These are phyloP conservation scores for Neotropicomus parvogracilis DNA, from an alignment of 1,284 basidiomycete genomes.

Conservation along the genomic window DNA sequence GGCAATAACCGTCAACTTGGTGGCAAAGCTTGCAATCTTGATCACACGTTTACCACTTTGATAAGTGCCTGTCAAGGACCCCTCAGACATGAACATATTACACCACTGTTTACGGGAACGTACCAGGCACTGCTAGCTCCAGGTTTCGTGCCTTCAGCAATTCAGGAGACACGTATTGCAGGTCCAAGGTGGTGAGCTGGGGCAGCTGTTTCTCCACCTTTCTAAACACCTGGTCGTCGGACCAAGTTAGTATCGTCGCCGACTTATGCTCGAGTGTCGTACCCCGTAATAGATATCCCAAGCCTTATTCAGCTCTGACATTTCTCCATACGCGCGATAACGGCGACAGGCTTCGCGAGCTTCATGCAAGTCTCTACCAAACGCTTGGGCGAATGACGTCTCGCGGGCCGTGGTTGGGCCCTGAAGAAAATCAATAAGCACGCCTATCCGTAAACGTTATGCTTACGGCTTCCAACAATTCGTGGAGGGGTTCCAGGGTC, in stretches of 20 bases:
- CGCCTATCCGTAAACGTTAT: background rate
- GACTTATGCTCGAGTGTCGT: slow-evolving; percentile 20
- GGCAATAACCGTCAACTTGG: slow-evolving; percentile 88
- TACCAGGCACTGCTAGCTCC: slow-evolving; percentile 92
- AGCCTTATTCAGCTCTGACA: slow-evolving; percentile 92
- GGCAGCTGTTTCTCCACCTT: slow-evolving; percentile 95
- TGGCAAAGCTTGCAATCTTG: slow-evolving; percentile 79
- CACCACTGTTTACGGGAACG: slow-evolving; percentile 10
- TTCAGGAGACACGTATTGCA: slow-evolving; percentile 97
- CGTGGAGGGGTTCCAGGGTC: slow-evolving; percentile 90
- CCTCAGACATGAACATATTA: background rate
- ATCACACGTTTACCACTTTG: slow-evolving; percentile 86
- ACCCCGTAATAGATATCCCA: slow-evolving; percentile 98
- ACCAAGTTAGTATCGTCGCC: slow-evolving; percentile 8
- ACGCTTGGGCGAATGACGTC: slow-evolving; percentile 93
- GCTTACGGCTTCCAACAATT: slow-evolving; percentile 84
- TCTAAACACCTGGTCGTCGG: slow-evolving; percentile 77
- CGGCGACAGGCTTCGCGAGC: slow-evolving; percentile 91
- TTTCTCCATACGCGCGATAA: slow-evolving; percentile 86
- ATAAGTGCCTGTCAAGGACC: slow-evolving; percentile 71
- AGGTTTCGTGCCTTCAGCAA: slow-evolving; percentile 87
- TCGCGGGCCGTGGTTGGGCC: slow-evolving; percentile 94
- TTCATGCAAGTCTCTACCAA: slow-evolving; percentile 90
- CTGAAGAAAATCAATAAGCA: slow-evolving; percentile 37
- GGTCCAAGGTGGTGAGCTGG: slow-evolving; percentile 85